Percentiles rank a stretch among this genome's conserved stretches.
phyloP scores from a whole-genome alignment of 2,329 filamentous ascomycete species.

The Colletotrichum noveboracense region DNA sequence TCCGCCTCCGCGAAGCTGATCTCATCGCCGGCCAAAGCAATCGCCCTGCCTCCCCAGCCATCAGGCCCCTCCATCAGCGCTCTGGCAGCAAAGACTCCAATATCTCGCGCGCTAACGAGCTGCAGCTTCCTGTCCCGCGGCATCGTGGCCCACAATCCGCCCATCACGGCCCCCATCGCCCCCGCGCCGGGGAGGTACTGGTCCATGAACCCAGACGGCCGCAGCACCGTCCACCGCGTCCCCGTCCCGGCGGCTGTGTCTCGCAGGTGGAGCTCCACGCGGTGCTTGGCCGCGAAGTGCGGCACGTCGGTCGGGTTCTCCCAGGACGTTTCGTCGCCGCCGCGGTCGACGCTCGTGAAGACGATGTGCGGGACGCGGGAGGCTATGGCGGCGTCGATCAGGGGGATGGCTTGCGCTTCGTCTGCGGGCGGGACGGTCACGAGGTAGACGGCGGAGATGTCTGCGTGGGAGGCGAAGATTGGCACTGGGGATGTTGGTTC shows the following conservation, averaged over 20 bases:
- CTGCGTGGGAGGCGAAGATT: slow-evolving; percentile 23
- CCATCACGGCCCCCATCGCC: slow-evolving; percentile 29
- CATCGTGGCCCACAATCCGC: slow-evolving; percentile 27
- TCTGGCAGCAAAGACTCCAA: slow-evolving; percentile 21
- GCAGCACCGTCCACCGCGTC: slow-evolving; percentile 27
- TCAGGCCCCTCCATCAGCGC: slow-evolving; percentile 10
- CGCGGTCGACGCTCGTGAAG: slow-evolving; percentile 27
- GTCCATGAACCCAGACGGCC: slow-evolving; percentile 33
- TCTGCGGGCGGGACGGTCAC: slow-evolving; percentile 32
- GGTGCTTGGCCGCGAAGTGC: slow-evolving; percentile 25
- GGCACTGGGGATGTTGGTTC: background rate
- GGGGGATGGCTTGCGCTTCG: slow-evolving; percentile 25
- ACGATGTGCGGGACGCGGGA: slow-evolving; percentile 32
- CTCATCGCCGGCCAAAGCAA: slow-evolving; percentile 20
- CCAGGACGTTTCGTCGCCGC: slow-evolving; percentile 26
- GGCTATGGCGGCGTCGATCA: slow-evolving; percentile 26
- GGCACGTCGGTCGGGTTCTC: slow-evolving; percentile 21
- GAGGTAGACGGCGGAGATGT: slow-evolving; percentile 27
- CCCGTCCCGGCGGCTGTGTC: background rate
- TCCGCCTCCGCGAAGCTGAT: slow-evolving; percentile 9
- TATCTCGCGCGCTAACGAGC: slow-evolving; percentile 28
- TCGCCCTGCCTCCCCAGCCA: slow-evolving; percentile 5
- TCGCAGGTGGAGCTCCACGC: slow-evolving; percentile 19
- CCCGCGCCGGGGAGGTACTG: slow-evolving; percentile 24
- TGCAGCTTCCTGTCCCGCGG: slow-evolving; percentile 27